These are phyloP conservation scores for Epicoccum nigrum DNA, from an alignment of 2,329 filamentous ascomycete genomes.

Conservation along the genomic window DNA sequence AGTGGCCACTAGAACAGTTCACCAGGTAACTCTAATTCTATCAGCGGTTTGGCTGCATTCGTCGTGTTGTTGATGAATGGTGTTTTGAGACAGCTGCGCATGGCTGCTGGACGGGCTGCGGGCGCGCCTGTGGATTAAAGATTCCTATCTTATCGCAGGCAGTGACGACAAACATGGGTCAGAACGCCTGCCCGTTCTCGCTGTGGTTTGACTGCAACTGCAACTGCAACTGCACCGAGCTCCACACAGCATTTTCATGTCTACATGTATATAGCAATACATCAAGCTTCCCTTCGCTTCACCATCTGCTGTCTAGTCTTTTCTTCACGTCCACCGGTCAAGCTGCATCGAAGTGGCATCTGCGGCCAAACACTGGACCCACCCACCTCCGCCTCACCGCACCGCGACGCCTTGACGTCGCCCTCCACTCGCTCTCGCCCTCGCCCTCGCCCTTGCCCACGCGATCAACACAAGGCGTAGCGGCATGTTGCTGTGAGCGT, in stretches of 20 bases:
- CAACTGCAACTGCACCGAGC: too few species aligned
- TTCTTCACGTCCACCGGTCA: too few species aligned
- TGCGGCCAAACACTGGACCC: slow-evolving; percentile 8
- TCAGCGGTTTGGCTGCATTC: neutral
- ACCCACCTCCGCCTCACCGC: slow-evolving; percentile 8
- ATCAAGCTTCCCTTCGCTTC: too few species aligned
- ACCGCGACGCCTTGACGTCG: neutral
- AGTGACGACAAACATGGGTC: slow-evolving; percentile 1
- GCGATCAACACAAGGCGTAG: slow-evolving; percentile 22
- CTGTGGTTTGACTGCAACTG: neutral
- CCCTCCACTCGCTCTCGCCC: neutral
- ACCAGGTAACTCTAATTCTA: neutral
- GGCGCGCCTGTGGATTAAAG: too few species aligned
- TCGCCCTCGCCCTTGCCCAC: neutral
- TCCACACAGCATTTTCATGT: too few species aligned
- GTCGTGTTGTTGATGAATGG: neutral
- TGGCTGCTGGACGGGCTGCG: neutral
- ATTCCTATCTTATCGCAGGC: neutral
- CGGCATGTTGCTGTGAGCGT: slow-evolving; percentile 38
- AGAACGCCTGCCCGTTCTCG: neutral
- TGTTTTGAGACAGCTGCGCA: neutral
- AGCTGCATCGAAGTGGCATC: neutral
- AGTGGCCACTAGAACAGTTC: too few species aligned
- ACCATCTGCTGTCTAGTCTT: neutral
- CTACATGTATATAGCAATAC: too few species aligned